Evolutionary conservation across 2,329 filamentous ascomycete species (phyloP).

Genomic region (Botrytis squamosa): DNA sequence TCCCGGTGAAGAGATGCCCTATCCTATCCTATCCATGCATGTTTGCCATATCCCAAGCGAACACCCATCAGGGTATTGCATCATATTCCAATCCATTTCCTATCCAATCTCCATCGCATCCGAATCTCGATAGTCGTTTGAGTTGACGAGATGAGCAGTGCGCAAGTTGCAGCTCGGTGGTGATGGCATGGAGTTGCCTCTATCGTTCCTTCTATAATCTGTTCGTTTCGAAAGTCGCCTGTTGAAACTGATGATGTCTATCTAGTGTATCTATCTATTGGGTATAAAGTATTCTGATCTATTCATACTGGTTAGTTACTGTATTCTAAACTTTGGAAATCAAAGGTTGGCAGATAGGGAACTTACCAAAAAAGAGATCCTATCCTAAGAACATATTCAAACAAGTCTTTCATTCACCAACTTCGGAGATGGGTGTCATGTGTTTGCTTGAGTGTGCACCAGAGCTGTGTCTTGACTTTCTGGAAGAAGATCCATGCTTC

Average conservation of each 20-base stretch:
- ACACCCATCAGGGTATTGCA: neutral
- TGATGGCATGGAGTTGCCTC: neutral
- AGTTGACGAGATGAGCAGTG: neutral
- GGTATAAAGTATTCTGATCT: conserved; percentile 10
- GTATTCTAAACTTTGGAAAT: neutral
- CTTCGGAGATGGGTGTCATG: conserved; percentile 58
- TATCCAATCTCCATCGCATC: neutral
- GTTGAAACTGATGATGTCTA: conserved; percentile 9
- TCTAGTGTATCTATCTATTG: conserved; percentile 15
- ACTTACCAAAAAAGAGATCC: conserved; percentile 5
- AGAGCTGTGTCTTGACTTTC: conserved; percentile 34
- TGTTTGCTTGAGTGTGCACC: conserved; percentile 47
- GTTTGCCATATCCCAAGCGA: neutral
- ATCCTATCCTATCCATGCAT: conserved; percentile 1
- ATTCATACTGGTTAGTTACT: neutral
- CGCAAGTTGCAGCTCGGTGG: neutral
- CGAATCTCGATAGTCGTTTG: neutral
- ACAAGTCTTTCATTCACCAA: conserved; percentile 41
- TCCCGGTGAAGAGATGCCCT: conserved; percentile 3
- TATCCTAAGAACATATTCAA: neutral
- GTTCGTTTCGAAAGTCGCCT: conserved; percentile 11
- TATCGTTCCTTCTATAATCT: neutral
- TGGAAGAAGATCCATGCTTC: conserved; percentile 36
- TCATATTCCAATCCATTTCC: neutral
- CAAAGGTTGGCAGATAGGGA: neutral